Base-by-base conservation (phyloP, 208 protist genomes). In the Trypanosoma boissoni region DNA sequence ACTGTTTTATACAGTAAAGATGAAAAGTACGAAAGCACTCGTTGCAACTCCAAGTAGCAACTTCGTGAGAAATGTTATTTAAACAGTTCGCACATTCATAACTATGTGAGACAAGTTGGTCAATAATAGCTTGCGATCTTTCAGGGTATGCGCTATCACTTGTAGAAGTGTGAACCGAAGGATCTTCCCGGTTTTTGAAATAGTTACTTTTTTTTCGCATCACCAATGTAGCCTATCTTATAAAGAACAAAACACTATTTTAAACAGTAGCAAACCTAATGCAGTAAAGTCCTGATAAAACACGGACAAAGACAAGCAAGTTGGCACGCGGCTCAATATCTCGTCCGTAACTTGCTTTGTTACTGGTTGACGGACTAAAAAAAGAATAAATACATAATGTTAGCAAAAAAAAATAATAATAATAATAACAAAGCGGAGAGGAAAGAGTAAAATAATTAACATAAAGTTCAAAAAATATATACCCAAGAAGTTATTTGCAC, bases 1-100 rank as follows among this genome's bases (percentile, higher is more conserved):
- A 92, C 41, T 74, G 69, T 51, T 75, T 70, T 32, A 87, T 85
- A 58, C 86, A 92, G 21, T 57, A 69, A 2, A 88, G 76, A 43
- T 92, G 86, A 67, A 88, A 88, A 48, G 83, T 72, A 29, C 72
- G 46, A 55, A 79, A 83, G 46, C 86, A 92, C 14, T 61, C 62
- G 18, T 48, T 45, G 41, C 86, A 92, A 14, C 62, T 75, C 74
- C 76, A 86, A 9, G 78, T 73, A 7, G 79, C 66, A 21, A 79
- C 68, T 32, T 86, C 54, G 48, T 74, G 51, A 32, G 67, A 64
- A 34, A 92, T 76, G 4, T 44, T 59, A 52, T 87, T 81, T 32
- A 88, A 54, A 64, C 86, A 92, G 39, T 39, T 90, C 18, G 66
- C 62, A 56, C 86, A 92, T 57, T 90, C 82, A 58, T 90, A 86